These are phyloP conservation scores for Drosera capensis DNA, from an alignment of 148 eudicot genomes.

Conservation along the genomic window DNA sequence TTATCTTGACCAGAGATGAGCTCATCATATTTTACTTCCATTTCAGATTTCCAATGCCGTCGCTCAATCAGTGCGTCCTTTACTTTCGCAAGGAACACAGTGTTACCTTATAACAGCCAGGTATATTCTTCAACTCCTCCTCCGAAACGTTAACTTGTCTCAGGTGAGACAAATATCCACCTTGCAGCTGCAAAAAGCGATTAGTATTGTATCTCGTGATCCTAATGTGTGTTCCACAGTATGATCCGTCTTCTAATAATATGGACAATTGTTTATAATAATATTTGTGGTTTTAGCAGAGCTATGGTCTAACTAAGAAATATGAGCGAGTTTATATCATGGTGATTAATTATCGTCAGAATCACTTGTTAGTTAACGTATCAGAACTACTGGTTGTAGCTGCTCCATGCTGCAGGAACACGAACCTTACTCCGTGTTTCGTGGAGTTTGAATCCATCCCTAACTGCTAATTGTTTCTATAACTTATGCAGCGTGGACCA, in stretches of 20 bases:
- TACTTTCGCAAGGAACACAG: slow-evolving; percentile 49
- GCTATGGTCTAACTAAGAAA: no score
- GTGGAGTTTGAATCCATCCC: not conserved
- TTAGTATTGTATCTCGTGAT: not conserved
- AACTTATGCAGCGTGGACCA: slow-evolving; percentile 33
- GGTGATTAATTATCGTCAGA: no score
- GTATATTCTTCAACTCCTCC: slow-evolving; percentile 16
- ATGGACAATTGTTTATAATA: no score
- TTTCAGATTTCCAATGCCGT: slow-evolving; percentile 67
- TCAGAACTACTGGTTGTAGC: not conserved
- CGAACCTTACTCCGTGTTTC: not conserved
- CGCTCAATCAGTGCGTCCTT: slow-evolving; percentile 46
- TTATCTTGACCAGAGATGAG: not conserved
- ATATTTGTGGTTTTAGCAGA: no score
- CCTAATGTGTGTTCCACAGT: not conserved
- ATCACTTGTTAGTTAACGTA: no score
- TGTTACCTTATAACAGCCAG: slow-evolving; percentile 60
- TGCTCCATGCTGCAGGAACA: no score
- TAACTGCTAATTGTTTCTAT: not conserved
- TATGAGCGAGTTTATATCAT: no score
- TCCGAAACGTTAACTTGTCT: not conserved
- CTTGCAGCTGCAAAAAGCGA: no score
- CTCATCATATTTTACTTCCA: not conserved
- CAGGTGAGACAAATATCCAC: no score
- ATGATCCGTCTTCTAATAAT: no score